A percentile compares a stretch with the other conserved stretches of the same genome.
phyloP scores from a whole-genome alignment of 768 basidiomycete genomes.

The Cyclocybe aegerita region DNA sequence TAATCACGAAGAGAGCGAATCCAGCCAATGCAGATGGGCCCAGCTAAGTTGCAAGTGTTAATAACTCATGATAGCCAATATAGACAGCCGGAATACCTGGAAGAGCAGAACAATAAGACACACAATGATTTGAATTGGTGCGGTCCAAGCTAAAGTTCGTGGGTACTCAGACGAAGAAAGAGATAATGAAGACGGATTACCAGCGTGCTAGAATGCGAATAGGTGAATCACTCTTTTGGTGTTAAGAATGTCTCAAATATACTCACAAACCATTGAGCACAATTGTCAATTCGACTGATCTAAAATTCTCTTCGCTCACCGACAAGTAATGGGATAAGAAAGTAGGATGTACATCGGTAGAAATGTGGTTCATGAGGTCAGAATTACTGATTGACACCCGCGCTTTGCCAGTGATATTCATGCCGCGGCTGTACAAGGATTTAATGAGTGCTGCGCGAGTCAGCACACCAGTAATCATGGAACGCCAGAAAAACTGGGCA shows the following conservation, averaged over 20 bases:
- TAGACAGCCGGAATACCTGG: conserved; percentile 35
- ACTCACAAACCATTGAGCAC: conserved; percentile 75
- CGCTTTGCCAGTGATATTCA: conserved; percentile 64
- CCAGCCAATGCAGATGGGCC: conserved; percentile 72
- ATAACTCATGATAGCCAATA: neutral
- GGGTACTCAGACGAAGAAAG: neutral
- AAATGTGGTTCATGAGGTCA: conserved; percentile 58
- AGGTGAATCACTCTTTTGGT: neutral
- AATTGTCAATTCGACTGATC: conserved; percentile 57
- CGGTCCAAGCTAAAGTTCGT: conserved; percentile 51
- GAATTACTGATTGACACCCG: conserved; percentile 62
- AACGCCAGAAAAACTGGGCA: conserved; percentile 65
- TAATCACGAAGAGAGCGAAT: conserved; percentile 61
- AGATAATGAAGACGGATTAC: neutral
- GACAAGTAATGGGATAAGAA: neutral
- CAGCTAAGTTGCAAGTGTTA: conserved; percentile 36
- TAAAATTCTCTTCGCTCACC: conserved; percentile 13
- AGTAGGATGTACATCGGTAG: conserved; percentile 56
- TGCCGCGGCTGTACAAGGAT: conserved; percentile 68
- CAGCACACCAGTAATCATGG: conserved; percentile 66
- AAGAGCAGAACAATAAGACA: conserved; percentile 60
- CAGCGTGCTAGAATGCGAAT: conserved; percentile 10
- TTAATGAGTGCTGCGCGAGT: conserved; percentile 66
- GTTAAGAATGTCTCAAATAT: neutral
- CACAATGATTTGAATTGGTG: conserved; percentile 62